Evolutionary conservation across 768 basidiomycete species (phyloP), one percentile per base, ranked within the genome.

Genomic region (Lyophyllum atratum): DNA sequence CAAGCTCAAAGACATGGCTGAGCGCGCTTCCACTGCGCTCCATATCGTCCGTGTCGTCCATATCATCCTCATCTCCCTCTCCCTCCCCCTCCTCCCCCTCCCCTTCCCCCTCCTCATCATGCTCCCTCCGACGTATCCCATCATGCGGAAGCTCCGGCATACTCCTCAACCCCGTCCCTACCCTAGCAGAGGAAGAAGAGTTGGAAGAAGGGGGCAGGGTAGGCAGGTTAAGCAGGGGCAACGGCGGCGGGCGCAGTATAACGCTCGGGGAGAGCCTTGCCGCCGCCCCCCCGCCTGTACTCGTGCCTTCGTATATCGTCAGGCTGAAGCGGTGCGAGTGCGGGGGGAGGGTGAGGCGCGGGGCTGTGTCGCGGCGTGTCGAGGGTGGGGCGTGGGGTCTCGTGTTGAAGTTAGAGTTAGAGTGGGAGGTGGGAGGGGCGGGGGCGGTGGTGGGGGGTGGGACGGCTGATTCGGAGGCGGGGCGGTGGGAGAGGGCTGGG

Each of bases 71-170:
- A 22, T 59, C 49, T 15, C 61, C 59, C 22, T 56, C 65, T 49
- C 48, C 62, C 28, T 34, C 51, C 17, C 66, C 68, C 1, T 58
- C 55, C 14, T 69, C 62, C 0, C 68, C 72, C 34, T 52, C 54
- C n/a, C 48, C 60, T 3, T 37, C 59, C 12, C 52, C 56, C 14
- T 54, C 53, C 7, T 50, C 49, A 0, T 43, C 28, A 12, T 49
- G 28, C 17, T 26, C 44, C 2, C 54, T 33, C n/a, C n/a, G 39
- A 7, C 34, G 11, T 15, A 7, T 7, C 25, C 33, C 29, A 10
- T 25, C 31, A 34, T 65, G 72, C 17, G 76, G 74, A 47, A 86
- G 66, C 25, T 80, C 84, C 29, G 87, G 87, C 72, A 86, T 82
- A 56, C 74, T 82, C 45, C 76, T 73, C 59, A 85, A 67, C 56